Conservation (phyloP, 257 asterid species). For the Buddleja alternifolia region DNA sequence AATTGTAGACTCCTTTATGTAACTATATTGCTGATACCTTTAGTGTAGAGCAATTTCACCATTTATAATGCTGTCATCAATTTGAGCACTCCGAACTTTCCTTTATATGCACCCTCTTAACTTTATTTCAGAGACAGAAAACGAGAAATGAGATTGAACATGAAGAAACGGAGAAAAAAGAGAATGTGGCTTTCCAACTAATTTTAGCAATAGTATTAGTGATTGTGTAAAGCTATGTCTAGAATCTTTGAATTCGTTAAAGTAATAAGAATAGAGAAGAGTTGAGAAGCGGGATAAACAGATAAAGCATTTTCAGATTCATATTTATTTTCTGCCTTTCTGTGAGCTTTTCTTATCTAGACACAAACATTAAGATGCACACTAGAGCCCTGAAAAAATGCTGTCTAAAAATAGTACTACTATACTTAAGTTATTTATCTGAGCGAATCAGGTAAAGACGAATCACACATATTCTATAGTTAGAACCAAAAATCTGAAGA, state of each 20-base stretch:
- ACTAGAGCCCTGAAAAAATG: no score
- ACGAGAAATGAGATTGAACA: not conserved
- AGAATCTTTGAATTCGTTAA: not conserved
- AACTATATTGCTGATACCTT: not conserved
- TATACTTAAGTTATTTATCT: not conserved
- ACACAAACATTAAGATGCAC: no score
- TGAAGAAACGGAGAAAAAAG: constrained; percentile 1
- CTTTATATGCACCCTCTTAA: not conserved
- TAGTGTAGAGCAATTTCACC: not conserved
- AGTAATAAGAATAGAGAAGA: not conserved
- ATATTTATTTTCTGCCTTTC: not conserved
- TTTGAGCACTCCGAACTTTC: not conserved
- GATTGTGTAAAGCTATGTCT: not conserved
- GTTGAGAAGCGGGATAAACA: not conserved
- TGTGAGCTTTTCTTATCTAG: no score
- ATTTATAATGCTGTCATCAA: not conserved
- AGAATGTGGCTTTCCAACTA: not conserved
- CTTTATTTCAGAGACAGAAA: constrained; percentile 2
- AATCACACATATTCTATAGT: not conserved
- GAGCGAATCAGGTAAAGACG: not conserved
- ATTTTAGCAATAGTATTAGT: not conserved
- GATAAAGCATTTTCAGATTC: not conserved
- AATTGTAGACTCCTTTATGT: not conserved
- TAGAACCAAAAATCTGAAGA: not conserved
- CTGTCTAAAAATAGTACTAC: not conserved